Evolutionary conservation across 1,139 yeast species (phyloP).

Genomic region (Geotrichum carabidarum): DNA sequence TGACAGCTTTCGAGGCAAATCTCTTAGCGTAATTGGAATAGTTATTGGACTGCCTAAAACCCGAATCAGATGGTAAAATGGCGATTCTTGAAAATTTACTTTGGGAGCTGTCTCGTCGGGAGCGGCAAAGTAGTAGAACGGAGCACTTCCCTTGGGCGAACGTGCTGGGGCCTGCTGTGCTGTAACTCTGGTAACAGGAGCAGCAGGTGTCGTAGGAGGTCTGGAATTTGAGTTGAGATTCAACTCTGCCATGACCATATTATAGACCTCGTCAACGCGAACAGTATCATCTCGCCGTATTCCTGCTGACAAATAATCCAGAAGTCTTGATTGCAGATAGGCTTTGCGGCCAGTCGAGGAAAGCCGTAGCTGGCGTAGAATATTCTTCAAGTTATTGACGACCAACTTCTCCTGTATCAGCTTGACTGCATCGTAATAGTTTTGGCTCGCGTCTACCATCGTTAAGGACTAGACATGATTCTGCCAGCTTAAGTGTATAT

Average conservation of each 20-base stretch:
- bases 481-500: not conserved
- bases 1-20: conserved; percentile 20
- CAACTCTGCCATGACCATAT: conserved; percentile 12
- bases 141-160: not conserved
- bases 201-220: not conserved
- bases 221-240: not conserved
- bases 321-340: conserved; percentile 31
- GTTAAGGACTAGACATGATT: conserved; percentile 6
- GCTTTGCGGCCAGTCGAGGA: conserved; percentile 34
- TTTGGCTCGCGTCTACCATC: conserved; percentile 8
- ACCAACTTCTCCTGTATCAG: conserved; percentile 23
- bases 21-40: conserved; percentile 24
- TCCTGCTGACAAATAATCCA: conserved; percentile 20
- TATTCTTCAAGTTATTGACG: conserved; percentile 32
- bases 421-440: conserved; percentile 10
- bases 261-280: conserved; percentile 4
- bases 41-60: conserved; percentile 27
- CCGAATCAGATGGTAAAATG: conserved; percentile 30
- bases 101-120: not conserved
- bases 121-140: not conserved
- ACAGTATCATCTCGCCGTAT: conserved; percentile 8
- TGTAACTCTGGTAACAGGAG: not conserved
- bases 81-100: conserved; percentile 29
- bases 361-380: conserved; percentile 28
- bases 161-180: not conserved